Evolutionary conservation across 2,329 filamentous ascomycete species (phyloP).

Genomic region (Hawksworthiomyces lignivorus): DNA sequence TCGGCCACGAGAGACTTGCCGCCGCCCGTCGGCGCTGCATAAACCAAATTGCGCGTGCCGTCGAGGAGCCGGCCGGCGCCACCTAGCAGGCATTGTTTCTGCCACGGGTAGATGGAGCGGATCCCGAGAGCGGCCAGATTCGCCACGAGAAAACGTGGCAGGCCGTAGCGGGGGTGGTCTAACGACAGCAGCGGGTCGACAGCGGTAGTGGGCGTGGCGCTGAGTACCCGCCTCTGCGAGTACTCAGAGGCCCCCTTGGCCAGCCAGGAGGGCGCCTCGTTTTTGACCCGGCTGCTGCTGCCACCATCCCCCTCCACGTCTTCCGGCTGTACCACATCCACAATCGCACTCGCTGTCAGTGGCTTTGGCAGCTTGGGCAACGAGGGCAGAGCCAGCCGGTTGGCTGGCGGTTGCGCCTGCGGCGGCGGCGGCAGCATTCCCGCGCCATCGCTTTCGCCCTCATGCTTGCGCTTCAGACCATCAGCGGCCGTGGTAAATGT

Average conservation of each 20-base stretch:
- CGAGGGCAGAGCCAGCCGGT: neutral
- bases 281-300: too few relatives aligned
- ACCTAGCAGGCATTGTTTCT: conserved; percentile 64
- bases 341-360: conserved; percentile 20
- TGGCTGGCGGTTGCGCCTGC: neutral
- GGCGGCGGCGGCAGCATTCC: neutral
- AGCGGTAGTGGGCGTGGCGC: conserved; percentile 45
- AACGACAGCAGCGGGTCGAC: conserved; percentile 52
- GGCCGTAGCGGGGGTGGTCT: conserved; percentile 53
- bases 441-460: neutral
- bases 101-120: conserved; percentile 69
- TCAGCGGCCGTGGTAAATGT: neutral
- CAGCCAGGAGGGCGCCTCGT: conserved; percentile 22
- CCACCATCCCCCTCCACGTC: too few relatives aligned
- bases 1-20: conserved; percentile 70
- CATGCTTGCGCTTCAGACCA: conserved; percentile 9
- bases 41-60: conserved; percentile 65
- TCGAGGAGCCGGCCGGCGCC: conserved; percentile 53
- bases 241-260: conserved; percentile 44
- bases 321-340: neutral
- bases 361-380: conserved; percentile 11
- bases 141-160: conserved; percentile 51
- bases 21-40: conserved; percentile 70
- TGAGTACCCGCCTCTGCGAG: conserved; percentile 45
- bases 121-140: conserved; percentile 65